Conservation (phyloP, 768 basidiomycete species). For the Amanita rimosa region DNA sequence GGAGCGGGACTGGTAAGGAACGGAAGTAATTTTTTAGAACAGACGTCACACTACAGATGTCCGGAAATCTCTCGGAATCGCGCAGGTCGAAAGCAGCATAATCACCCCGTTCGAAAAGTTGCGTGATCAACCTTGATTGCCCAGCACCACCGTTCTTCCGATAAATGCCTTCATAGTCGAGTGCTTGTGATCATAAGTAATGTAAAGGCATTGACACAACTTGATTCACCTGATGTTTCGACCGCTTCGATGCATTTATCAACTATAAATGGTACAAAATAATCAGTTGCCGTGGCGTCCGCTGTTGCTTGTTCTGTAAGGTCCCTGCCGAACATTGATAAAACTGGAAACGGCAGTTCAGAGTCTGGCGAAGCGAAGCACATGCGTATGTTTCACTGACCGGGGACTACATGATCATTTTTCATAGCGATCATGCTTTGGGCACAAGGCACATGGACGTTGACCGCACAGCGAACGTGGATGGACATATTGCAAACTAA, state of each 20-base stretch:
- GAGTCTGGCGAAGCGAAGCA: background rate
- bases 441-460: slow-evolving; percentile 56
- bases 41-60: slow-evolving; percentile 93
- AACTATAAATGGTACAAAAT: slow-evolving; percentile 76
- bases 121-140: slow-evolving; percentile 87
- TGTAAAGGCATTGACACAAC: background rate
- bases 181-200: slow-evolving; percentile 31
- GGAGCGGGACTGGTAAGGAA: slow-evolving; percentile 78
- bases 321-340: slow-evolving; percentile 90
- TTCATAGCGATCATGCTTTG: slow-evolving; percentile 26
- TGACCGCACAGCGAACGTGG: slow-evolving; percentile 75
- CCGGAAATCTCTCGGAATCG: slow-evolving; percentile 88
- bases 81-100: slow-evolving; percentile 81
- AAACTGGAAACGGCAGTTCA: slow-evolving; percentile 34
- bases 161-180: slow-evolving; percentile 97
- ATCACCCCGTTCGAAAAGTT: slow-evolving; percentile 89
- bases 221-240: slow-evolving; percentile 61
- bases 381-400: slow-evolving; percentile 20
- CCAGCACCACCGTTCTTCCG: slow-evolving; percentile 93
- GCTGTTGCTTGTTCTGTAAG: slow-evolving; percentile 73
- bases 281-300: slow-evolving; percentile 48
- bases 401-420: slow-evolving; percentile 26
- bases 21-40: slow-evolving; percentile 97
- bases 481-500: slow-evolving; percentile 77
- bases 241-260: slow-evolving; percentile 96